Evolutionary conservation across 257 asterid species (phyloP).

Genomic region (Nicotiana sylvestris): DNA sequence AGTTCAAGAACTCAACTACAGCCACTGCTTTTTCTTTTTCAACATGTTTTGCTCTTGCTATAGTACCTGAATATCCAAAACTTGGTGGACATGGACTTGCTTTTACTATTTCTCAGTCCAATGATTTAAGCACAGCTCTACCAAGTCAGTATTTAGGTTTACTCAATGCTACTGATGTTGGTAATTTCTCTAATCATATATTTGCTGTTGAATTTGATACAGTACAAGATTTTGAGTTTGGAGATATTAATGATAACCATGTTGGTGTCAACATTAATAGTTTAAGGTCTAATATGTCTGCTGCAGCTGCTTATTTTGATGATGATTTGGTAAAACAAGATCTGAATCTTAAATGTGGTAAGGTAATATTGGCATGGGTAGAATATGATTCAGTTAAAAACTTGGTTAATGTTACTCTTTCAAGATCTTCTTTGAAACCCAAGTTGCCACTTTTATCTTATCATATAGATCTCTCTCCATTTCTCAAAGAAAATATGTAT

Average conservation of each 20-base stretch:
- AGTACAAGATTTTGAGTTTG: constrained; percentile 58
- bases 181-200: constrained; percentile 50
- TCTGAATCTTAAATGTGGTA: constrained; percentile 48
- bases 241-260: constrained; percentile 56
- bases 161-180: constrained; percentile 38
- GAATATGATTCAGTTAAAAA: constrained; percentile 46
- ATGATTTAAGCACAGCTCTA: constrained; percentile 28
- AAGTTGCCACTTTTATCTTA: constrained; percentile 38
- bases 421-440: constrained; percentile 43
- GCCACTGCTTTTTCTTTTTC: constrained; percentile 49
- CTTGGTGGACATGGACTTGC: constrained; percentile 85
- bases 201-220: constrained; percentile 76
- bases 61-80: constrained; percentile 57
- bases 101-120: constrained; percentile 37
- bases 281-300: constrained; percentile 43
- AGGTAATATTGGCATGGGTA: constrained; percentile 52
- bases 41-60: constrained; percentile 48
- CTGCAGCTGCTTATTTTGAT: constrained; percentile 38
- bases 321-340: constrained; percentile 22
- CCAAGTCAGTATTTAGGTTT: constrained; percentile 74
- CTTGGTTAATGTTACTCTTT: constrained; percentile 40
- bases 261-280: constrained; percentile 54
- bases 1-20: constrained; percentile 45
- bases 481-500: constrained; percentile 43
- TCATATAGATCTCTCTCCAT: constrained; percentile 40